These are phyloP conservation scores for Chamaecrista fasciculata DNA, from an alignment of 306 rosid genomes.

Conservation along the genomic window DNA sequence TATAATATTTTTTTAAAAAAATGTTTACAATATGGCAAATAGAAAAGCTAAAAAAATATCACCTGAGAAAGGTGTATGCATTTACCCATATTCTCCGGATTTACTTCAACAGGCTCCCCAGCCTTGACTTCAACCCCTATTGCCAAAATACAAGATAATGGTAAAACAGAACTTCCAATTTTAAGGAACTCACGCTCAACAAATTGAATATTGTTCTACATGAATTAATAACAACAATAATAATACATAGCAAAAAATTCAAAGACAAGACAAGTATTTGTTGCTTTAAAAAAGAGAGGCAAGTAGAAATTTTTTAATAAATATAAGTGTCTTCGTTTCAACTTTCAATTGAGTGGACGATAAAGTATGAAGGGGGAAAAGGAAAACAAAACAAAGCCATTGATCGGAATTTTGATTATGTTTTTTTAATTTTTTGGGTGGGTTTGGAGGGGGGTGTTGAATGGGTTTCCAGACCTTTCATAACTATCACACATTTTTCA, in stretches of 20 bases:
- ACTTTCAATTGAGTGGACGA: not conserved
- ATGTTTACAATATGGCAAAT: not conserved
- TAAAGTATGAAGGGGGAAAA: not conserved
- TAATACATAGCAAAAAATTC: too few relatives aligned
- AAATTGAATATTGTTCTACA: not conserved
- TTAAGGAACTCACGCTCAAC: not conserved
- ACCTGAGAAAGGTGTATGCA: slow-evolving; percentile 86
- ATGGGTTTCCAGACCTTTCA: not conserved
- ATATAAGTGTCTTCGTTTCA: not conserved
- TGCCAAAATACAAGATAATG: not conserved
- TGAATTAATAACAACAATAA: not conserved
- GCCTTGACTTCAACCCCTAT: slow-evolving; percentile 87
- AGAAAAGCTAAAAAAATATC: not conserved
- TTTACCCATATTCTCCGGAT: slow-evolving; percentile 20
- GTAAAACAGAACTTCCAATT: not conserved
- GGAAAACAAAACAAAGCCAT: not conserved
- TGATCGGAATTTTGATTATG: not conserved
- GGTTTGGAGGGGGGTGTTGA: not conserved
- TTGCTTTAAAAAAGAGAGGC: not conserved
- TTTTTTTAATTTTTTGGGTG: too few relatives aligned
- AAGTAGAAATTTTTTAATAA: not conserved
- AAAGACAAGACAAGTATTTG: not conserved
- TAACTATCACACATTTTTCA: not conserved
- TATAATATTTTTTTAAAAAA: not conserved
- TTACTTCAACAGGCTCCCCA: slow-evolving; percentile 49